These are phyloP conservation scores for Taxillus chinensis DNA, from an alignment of 164 flowering plant genomes.

Conservation along the genomic window DNA sequence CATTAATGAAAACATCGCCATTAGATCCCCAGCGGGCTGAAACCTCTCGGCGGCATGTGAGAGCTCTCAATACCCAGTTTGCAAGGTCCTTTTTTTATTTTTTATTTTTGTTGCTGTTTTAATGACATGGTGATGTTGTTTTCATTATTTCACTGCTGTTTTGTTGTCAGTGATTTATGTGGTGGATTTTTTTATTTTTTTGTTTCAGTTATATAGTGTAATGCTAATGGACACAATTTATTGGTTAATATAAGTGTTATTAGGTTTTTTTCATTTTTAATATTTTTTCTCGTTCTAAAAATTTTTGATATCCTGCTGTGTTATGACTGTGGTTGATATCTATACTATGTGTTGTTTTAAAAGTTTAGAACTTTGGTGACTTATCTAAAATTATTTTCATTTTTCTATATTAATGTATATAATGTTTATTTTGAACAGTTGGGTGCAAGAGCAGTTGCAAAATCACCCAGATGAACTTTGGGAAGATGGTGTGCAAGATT, in stretches of 20 bases:
- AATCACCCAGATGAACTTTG: conserved; percentile 95
- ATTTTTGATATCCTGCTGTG: too few relatives aligned
- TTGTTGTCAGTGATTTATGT: neutral
- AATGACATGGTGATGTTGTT: neutral
- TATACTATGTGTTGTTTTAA: neutral
- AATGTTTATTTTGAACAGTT: conserved; percentile 34
- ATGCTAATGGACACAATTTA: neutral
- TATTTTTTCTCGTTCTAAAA: neutral
- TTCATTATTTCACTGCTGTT: neutral
- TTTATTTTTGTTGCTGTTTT: neutral
- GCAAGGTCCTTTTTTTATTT: conserved; percentile 51
- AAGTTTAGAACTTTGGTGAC: conserved; percentile 2
- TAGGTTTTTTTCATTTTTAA: neutral
- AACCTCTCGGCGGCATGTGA: conserved; percentile 74
- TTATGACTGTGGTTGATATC: too few relatives aligned
- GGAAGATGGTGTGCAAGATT: conserved; percentile 88
- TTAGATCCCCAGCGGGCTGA: conserved; percentile 53
- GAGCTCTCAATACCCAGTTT: conserved; percentile 89
- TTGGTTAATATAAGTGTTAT: neutral
- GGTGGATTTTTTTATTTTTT: neutral
- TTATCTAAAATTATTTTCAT: neutral
- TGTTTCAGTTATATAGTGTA: neutral
- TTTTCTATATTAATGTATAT: neutral
- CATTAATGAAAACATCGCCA: conserved; percentile 13
- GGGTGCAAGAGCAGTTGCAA: conserved; percentile 80